Evolutionary conservation across 768 basidiomycete species (phyloP).

Genomic region (Trametes cinnabarina): DNA sequence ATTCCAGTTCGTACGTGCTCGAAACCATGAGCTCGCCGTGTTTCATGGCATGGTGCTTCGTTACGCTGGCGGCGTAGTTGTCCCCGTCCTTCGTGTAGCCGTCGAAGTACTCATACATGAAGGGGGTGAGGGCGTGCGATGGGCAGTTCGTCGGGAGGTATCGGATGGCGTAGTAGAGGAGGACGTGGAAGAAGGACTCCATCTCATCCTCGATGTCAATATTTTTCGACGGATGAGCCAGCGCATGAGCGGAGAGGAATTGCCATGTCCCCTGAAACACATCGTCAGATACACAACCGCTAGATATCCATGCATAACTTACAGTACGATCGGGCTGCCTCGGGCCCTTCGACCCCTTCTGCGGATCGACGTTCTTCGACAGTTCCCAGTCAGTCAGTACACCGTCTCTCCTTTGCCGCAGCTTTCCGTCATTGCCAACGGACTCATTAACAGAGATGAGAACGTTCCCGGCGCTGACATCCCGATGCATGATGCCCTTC

Average conservation of each 20-base stretch:
- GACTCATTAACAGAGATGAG: background rate
- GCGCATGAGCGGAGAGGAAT: slow-evolving; percentile 2
- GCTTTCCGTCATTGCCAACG: background rate
- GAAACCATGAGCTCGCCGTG: background rate
- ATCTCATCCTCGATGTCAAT: slow-evolving; percentile 7
- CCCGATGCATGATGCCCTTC: slow-evolving; percentile 1
- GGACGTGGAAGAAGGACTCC: slow-evolving; percentile 11
- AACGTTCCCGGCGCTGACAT: slow-evolving; percentile 10
- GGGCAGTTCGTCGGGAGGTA: background rate
- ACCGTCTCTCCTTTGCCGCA: background rate
- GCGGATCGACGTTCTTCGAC: background rate
- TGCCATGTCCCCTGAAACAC: slow-evolving; percentile 5
- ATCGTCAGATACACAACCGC: background rate
- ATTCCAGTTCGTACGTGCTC: background rate
- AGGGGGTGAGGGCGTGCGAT: background rate
- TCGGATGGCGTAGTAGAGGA: slow-evolving; percentile 5
- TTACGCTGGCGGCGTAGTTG: background rate
- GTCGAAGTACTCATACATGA: slow-evolving; percentile 8
- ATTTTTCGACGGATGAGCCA: background rate
- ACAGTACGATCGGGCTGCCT: background rate
- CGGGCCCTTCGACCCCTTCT: background rate
- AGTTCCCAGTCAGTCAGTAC: slow-evolving; percentile 14
- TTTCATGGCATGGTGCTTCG: background rate
- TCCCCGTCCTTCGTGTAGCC: background rate
- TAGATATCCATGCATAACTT: background rate